Base-by-base conservation (phyloP, 2,329 filamentous ascomycete genomes). In the Xylogone sp. region DNA sequence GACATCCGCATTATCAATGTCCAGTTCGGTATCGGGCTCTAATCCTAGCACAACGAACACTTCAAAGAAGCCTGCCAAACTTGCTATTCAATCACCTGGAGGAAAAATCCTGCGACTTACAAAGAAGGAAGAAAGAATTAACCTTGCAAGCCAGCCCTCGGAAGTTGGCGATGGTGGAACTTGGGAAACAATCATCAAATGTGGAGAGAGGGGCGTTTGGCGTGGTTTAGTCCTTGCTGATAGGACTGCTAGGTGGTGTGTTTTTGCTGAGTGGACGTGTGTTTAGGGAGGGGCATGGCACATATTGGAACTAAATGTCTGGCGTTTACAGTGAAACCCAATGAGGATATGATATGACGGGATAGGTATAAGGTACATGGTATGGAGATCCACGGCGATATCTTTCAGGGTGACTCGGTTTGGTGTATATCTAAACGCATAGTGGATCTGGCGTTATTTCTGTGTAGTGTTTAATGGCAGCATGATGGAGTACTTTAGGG, bases 141-240 rank as follows among this genome's bases (percentile, higher is more conserved):
- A 63, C 51, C 54, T 57, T 34, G 54, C 66, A 57, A 52, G 65
- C 56, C 43, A 68, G 59, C 21, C 65, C 2, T 76, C 77, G 2
- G 86, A 87, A 49, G 82, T 82, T 24, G 84, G 83, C 42, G 83
- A 90, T 58, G 88, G 87, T 18, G 88, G 84, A 42, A 84, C 82
- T 4, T 95, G 90, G 89, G 90, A 94, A 73, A 94, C 90, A 6
- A 90, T 93, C 46, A 92, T 95, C 72, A 95, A 95, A 72, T 90
- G 90, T 70, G 88, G 87, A 1, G 90, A 95, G 71, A 79, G 81
- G 55, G 90, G 90, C 2, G 80, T 84, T 16, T 95, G 90, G 89
- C 78, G 90, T 57, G 89, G 88, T 1, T 70, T 95, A 54, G 90
- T 95, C 43, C 75, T 94, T 51, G 90, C 90, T 6, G 90, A 95